Evolutionary conservation across 2,329 filamentous ascomycete species (phyloP).

Genomic region (Pyrenochaeta sp.): DNA sequence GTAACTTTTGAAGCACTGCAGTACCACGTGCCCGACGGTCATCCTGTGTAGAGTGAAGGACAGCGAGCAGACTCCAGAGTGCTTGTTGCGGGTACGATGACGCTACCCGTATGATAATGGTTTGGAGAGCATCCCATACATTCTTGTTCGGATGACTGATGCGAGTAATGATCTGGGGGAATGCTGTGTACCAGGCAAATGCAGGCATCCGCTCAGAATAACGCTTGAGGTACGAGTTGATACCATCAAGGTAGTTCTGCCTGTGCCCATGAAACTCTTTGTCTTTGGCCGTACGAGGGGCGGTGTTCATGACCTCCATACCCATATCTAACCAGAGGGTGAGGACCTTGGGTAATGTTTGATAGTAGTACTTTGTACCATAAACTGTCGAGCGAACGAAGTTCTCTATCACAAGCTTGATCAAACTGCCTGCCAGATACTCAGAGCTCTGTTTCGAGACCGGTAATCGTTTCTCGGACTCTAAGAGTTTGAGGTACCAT

Average conservation of each 20-base stretch:
- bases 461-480: constrained; percentile 83
- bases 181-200: constrained; percentile 81
- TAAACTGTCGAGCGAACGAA: constrained; percentile 86
- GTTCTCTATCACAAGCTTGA: constrained; percentile 91
- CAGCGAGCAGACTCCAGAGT: constrained; percentile 87
- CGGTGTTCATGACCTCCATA: constrained; percentile 65
- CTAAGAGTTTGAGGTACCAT: constrained; percentile 95
- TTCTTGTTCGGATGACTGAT: constrained; percentile 85
- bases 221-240: constrained; percentile 77
- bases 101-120: constrained; percentile 87
- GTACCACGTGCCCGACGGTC: constrained; percentile 69
- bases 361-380: constrained; percentile 95
- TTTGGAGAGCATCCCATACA: constrained; percentile 78
- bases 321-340: constrained; percentile 96
- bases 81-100: constrained; percentile 88
- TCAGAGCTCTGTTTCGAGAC: constrained; percentile 71
- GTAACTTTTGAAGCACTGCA: constrained; percentile 52
- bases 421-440: constrained; percentile 77
- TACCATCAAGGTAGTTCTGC: constrained; percentile 37
- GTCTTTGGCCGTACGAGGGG: constrained; percentile 32
- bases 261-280: constrained; percentile 43
- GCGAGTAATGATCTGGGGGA: constrained; percentile 94
- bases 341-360: constrained; percentile 88
- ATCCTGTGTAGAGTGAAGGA: constrained; percentile 80
- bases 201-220: constrained; percentile 77